Percentiles rank a stretch among this genome's conserved stretches.
These are phyloP conservation scores for Apiosordaria backusii DNA, from an alignment of 495 filamentous ascomycete species.

Conservation along the genomic window DNA sequence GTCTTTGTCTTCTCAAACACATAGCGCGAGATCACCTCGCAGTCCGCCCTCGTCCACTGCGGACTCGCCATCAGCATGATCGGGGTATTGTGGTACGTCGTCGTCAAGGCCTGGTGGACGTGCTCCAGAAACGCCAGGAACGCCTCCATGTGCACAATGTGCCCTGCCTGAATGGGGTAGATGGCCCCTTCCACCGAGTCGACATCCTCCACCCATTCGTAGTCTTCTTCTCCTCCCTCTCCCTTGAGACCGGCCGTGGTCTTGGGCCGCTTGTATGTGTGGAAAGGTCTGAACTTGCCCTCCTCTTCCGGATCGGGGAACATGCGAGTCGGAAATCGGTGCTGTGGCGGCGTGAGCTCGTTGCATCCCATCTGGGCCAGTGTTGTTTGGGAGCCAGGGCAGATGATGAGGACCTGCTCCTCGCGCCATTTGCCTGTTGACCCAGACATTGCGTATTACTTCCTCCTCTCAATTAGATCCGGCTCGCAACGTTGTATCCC, in stretches of 20 bases:
- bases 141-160: slow-evolving; percentile 80
- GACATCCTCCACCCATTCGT: slow-evolving; percentile 78
- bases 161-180: slow-evolving; percentile 75
- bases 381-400: slow-evolving; percentile 89
- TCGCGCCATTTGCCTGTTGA: slow-evolving; percentile 52
- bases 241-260: slow-evolving; percentile 30
- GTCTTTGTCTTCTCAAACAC: slow-evolving; percentile 96
- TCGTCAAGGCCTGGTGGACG: slow-evolving; percentile 80
- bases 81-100: slow-evolving; percentile 84
- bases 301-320: slow-evolving; percentile 76
- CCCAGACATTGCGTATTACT: slow-evolving; percentile 35
- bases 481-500: background rate
- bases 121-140: slow-evolving; percentile 88
- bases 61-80: slow-evolving; percentile 85
- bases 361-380: slow-evolving; percentile 89
- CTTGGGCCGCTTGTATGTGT: slow-evolving; percentile 68
- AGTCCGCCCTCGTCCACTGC: slow-evolving; percentile 77
- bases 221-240: slow-evolving; percentile 35
- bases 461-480: background rate
- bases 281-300: slow-evolving; percentile 73
- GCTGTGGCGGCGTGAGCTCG: slow-evolving; percentile 82
- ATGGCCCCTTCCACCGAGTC: slow-evolving; percentile 85
- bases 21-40: slow-evolving; percentile 80
- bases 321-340: slow-evolving; percentile 87
- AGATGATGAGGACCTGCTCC: slow-evolving; percentile 68